phyloP scores from a whole-genome alignment of 176 grass and related monocot species.

The Musa schizocarpa region DNA sequence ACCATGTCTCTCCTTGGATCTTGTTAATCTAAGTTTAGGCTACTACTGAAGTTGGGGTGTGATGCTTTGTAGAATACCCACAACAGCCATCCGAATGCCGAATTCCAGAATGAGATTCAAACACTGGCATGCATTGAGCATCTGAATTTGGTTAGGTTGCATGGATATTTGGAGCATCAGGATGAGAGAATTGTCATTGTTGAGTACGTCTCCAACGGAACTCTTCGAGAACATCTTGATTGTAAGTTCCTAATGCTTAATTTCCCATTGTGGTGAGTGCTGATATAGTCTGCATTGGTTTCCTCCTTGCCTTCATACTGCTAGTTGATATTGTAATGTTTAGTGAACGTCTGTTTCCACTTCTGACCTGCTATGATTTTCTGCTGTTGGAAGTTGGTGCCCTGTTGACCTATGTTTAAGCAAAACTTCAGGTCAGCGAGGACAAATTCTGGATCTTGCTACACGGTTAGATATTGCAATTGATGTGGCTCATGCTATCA shows the following conservation, averaged over 20 bases:
- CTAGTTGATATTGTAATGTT: neutral
- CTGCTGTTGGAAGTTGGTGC: neutral
- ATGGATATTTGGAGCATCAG: constrained; percentile 6
- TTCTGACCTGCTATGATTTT: neutral
- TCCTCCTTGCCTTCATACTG: neutral
- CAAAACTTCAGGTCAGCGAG: constrained; percentile 6
- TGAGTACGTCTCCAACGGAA: constrained; percentile 14
- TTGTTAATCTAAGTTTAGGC: too few species aligned
- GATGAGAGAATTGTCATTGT: constrained; percentile 11
- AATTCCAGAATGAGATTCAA: constrained; percentile 16
- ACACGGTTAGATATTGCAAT: constrained; percentile 14
- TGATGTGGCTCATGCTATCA: constrained; percentile 16
- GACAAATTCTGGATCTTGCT: neutral
- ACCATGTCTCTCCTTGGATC: neutral
- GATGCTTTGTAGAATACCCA: neutral
- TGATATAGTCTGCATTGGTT: neutral
- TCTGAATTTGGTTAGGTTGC: constrained; percentile 1
- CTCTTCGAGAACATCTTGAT: constrained; percentile 15
- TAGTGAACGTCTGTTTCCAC: neutral
- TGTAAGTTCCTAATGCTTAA: neutral
- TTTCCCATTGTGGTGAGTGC: neutral
- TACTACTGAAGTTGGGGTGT: neutral
- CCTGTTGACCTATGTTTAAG: neutral
- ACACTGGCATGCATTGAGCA: constrained; percentile 9
- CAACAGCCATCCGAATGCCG: neutral